Conservation (phyloP, 2,329 filamentous ascomycete genomes). For the Aureobasidium leucospermi region DNA sequence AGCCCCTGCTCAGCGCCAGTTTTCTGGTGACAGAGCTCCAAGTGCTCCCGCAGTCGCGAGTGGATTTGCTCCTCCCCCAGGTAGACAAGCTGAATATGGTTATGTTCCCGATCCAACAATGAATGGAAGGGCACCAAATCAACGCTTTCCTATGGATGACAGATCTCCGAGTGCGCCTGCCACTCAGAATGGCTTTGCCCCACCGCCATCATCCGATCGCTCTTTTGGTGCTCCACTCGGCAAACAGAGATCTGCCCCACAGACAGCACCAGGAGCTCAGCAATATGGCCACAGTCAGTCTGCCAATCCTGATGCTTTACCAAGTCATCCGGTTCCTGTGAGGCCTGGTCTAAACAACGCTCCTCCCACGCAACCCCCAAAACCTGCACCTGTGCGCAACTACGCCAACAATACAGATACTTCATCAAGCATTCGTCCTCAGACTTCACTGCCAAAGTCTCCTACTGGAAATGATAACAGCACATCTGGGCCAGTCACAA, state of each 20-base stretch:
- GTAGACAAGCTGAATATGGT: background rate
- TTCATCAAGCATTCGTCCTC: background rate
- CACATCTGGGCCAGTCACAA: constrained; percentile 57
- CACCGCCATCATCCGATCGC: constrained; percentile 11
- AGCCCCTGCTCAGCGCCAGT: background rate
- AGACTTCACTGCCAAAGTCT: background rate
- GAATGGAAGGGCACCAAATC: background rate
- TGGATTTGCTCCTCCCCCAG: background rate
- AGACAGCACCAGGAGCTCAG: background rate
- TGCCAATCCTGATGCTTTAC: constrained; percentile 48
- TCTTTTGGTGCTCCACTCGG: constrained; percentile 21
- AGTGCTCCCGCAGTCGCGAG: constrained; percentile 2
- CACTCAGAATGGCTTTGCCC: background rate
- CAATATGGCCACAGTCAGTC: constrained; percentile 17
- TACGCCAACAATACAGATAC: constrained; percentile 22
- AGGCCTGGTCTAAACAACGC: constrained; percentile 42
- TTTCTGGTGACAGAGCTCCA: constrained; percentile 10
- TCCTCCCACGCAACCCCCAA: constrained; percentile 29
- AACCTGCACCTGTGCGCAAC: constrained; percentile 47
- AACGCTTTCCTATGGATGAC: background rate
- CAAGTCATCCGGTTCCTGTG: constrained; percentile 49
- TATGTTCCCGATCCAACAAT: background rate
- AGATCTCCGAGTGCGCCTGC: background rate
- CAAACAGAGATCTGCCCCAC: constrained; percentile 17
- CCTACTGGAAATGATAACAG: constrained; percentile 11